Percentiles rank a stretch among this genome's conserved stretches.
phyloP scores from a whole-genome alignment of 2,329 filamentous ascomycete species.

The Aspergillus uvarum region DNA sequence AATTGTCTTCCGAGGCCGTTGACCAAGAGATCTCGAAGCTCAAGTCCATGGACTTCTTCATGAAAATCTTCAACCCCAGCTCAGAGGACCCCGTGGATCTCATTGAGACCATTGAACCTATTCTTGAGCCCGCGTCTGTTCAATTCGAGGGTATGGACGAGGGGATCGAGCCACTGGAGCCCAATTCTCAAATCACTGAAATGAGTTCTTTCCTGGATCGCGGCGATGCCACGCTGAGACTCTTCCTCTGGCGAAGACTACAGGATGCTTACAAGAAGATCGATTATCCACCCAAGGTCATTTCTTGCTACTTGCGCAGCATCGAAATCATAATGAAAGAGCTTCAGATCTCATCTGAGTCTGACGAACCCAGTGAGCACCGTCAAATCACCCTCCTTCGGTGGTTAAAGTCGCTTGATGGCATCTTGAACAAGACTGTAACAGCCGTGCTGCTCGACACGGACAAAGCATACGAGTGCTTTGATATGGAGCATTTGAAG shows the following conservation, averaged over 20 bases:
- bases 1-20: slow-evolving; percentile 77
- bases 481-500: slow-evolving; percentile 76
- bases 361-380: slow-evolving; percentile 57
- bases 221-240: slow-evolving; percentile 76
- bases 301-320: slow-evolving; percentile 81
- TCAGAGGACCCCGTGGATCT: slow-evolving; percentile 76
- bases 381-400: slow-evolving; percentile 71
- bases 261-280: slow-evolving; percentile 85
- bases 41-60: slow-evolving; percentile 95
- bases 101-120: slow-evolving; percentile 89
- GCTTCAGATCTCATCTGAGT: slow-evolving; percentile 60
- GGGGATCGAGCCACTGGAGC: slow-evolving; percentile 37
- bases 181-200: slow-evolving; percentile 61
- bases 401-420: slow-evolving; percentile 76
- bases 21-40: slow-evolving; percentile 89
- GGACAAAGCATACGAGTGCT: slow-evolving; percentile 70
- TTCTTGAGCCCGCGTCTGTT: slow-evolving; percentile 66
- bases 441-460: slow-evolving; percentile 66
- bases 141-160: slow-evolving; percentile 24
- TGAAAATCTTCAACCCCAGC: slow-evolving; percentile 82
- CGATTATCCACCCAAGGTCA: slow-evolving; percentile 79
- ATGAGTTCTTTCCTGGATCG: slow-evolving; percentile 81
- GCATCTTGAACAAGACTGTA: slow-evolving; percentile 71
- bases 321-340: slow-evolving; percentile 80
- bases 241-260: slow-evolving; percentile 90